Percentiles rank a stretch among this genome's conserved stretches.
These are phyloP conservation scores for Claviceps purpurea DNA, from an alignment of 2,329 filamentous ascomycete genomes.

Conservation along the genomic window DNA sequence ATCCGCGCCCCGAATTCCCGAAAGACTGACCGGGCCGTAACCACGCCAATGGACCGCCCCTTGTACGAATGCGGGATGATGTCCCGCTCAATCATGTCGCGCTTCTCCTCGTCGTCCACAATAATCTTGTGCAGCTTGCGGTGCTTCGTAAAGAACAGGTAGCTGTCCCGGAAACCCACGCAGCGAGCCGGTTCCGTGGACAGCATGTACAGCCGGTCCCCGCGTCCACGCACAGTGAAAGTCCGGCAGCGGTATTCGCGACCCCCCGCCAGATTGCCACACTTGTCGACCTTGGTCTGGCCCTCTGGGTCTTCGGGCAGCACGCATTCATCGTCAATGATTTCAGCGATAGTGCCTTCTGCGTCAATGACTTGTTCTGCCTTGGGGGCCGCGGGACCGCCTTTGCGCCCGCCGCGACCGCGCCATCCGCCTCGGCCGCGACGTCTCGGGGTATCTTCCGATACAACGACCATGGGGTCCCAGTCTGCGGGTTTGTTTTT, in stretches of 20 bases:
- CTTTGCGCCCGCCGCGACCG: slow-evolving; percentile 50
- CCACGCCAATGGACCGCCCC: slow-evolving; percentile 89
- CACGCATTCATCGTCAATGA: slow-evolving; percentile 82
- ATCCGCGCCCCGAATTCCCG: slow-evolving; percentile 92
- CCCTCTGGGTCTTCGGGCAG: slow-evolving; percentile 79
- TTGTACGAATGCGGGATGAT: slow-evolving; percentile 98
- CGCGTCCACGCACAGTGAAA: slow-evolving; percentile 77
- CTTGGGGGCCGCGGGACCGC: slow-evolving; percentile 60
- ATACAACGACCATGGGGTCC: slow-evolving; percentile 48
- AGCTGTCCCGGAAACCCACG: slow-evolving; percentile 93
- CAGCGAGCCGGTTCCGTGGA: slow-evolving; percentile 95
- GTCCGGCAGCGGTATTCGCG: slow-evolving; percentile 92
- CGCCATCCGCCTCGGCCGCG: slow-evolving; percentile 60
- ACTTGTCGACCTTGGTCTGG: slow-evolving; percentile 85
- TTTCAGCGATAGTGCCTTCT: slow-evolving; percentile 82
- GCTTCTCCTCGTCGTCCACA: slow-evolving; percentile 93
- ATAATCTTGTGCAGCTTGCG: slow-evolving; percentile 95
- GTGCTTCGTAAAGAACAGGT: slow-evolving; percentile 98
- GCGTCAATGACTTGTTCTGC: slow-evolving; percentile 82
- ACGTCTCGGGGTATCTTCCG: slow-evolving; percentile 46
- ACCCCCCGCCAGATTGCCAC: slow-evolving; percentile 67
- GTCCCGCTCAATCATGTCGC: slow-evolving; percentile 86
- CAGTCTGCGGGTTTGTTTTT: slow-evolving; percentile 75
- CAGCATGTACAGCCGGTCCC: slow-evolving; percentile 87
- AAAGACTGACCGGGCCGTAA: slow-evolving; percentile 92